Base-by-base conservation (phyloP, 2,329 filamentous ascomycete species). In the Fusarium brevicatenulatum region DNA sequence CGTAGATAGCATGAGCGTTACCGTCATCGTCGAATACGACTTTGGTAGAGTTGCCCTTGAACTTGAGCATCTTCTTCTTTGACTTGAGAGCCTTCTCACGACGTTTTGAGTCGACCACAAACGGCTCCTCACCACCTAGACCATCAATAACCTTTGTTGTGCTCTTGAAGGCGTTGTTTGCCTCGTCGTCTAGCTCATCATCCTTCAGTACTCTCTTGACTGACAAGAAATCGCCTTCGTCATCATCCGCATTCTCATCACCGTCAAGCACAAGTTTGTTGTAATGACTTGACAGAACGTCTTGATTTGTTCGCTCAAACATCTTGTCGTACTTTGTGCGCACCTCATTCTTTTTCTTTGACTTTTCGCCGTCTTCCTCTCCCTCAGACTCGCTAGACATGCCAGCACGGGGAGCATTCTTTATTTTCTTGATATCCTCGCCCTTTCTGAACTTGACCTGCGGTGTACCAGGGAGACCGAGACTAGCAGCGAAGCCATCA, bases 301-400 rank as follows among this genome's bases (percentile, higher is more conserved):
- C 95, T 82, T 98, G 95, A 82, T 99, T 99, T 76, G 92, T 93
- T 68, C 96, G 89, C 85, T 98, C 95, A 82, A 98, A 98, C 96
- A 99, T 98, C 76, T 94, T 92, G 82, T 99, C 95, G 81, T 97
- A 97, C 82, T 97, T 98, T 37, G 97, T 99, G 70, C 95, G 90
- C 23, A 97, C 93, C 76, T 91, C 89, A 16, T 87, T 86, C 83
- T 93, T 91, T 83, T 91, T 90, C 80, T 89, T 90, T 68, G 85
- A 83, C 73, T 85, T 85, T 77, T 87, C 87, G 39, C 80, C 84
- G 61, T 89, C 90, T 55, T 82, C 83, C 18, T 89, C 88, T 5
- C 83, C 84, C 37, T 87, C 88, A 7, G 91, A 91, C 19, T 89
- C 91, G 77, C 81, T 93, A 81, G 81, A 93, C 52, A 93, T 82